These are phyloP conservation scores for Herpetospermum pedunculosum DNA, from an alignment of 306 rosid genomes.

Conservation along the genomic window DNA sequence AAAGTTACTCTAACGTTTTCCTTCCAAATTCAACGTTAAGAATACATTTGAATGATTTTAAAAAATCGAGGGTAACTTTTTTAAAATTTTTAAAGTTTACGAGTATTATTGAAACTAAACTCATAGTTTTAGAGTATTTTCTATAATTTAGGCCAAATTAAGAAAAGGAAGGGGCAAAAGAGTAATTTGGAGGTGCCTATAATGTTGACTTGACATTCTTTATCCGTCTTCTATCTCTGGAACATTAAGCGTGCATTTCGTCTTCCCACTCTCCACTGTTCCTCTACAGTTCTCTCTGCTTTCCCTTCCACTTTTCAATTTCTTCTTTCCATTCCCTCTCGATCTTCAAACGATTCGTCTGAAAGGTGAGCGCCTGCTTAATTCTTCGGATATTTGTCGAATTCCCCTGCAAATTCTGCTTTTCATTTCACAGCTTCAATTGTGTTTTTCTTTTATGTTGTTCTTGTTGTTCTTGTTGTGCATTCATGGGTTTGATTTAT, in stretches of 20 bases:
- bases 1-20: too few species aligned
- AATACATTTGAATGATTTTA: too few species aligned
- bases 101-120: too few species aligned
- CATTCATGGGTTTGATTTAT: neutral
- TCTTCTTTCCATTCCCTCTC: neutral
- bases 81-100: too few species aligned
- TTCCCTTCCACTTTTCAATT: neutral
- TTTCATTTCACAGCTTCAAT: neutral
- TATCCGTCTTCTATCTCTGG: conserved; percentile 1
- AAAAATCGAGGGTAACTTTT: too few species aligned
- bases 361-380: neutral
- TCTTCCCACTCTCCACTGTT: conserved; percentile 5
- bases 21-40: too few species aligned
- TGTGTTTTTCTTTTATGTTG: neutral
- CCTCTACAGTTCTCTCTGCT: neutral
- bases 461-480: neutral
- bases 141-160: too few species aligned
- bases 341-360: neutral
- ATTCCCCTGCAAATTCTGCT: neutral
- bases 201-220: conserved; percentile 11
- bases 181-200: neutral
- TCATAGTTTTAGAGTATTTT: too few species aligned
- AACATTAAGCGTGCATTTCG: conserved; percentile 1
- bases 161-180: conserved; percentile 1
- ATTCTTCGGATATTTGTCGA: neutral